These are phyloP conservation scores for Cucumis cinereus DNA, from an alignment of 306 rosid species.

Conservation along the genomic window DNA sequence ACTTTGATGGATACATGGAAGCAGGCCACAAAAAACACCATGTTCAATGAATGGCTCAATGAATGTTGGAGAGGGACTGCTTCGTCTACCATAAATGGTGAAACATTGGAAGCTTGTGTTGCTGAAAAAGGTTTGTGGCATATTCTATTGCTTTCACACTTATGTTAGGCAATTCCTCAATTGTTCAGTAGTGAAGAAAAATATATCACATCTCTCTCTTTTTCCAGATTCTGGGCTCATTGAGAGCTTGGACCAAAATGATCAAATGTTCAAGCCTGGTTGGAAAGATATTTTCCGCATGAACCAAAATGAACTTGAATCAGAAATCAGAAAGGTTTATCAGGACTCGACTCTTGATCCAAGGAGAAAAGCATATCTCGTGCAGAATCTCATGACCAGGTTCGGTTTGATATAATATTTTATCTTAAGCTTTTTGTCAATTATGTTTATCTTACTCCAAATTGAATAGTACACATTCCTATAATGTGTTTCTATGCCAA, in stretches of 20 bases:
- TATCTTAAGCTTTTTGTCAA: neutral
- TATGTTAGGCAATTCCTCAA: neutral
- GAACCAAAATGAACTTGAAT: slow-evolving; percentile 95
- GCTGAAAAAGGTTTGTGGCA: slow-evolving; percentile 50
- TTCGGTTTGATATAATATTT: slow-evolving; percentile 15
- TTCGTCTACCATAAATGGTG: slow-evolving; percentile 33
- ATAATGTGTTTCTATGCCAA: slow-evolving; percentile 3
- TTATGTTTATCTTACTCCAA: slow-evolving; percentile 5
- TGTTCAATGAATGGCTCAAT: slow-evolving; percentile 97
- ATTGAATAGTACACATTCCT: slow-evolving; percentile 5
- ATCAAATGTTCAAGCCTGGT: slow-evolving; percentile 98
- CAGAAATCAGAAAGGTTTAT: slow-evolving; percentile 95
- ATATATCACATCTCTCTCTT: neutral
- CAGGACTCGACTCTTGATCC: slow-evolving; percentile 94
- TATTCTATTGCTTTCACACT: neutral
- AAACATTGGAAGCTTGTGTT: slow-evolving; percentile 32
- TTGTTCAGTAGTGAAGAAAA: neutral
- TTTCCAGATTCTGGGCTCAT: slow-evolving; percentile 51
- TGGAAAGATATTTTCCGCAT: slow-evolving; percentile 99
- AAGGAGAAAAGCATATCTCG: slow-evolving; percentile 92
- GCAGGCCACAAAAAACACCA: slow-evolving; percentile 96
- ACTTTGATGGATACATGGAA: slow-evolving; percentile 98
- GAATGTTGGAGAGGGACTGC: slow-evolving; percentile 93
- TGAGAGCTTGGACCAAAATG: slow-evolving; percentile 76
- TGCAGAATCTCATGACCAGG: slow-evolving; percentile 99